A percentile compares a stretch with the other conserved stretches of the same genome.
phyloP scores from a whole-genome alignment of 768 basidiomycete genomes.

The Rubroboletus satanas region DNA sequence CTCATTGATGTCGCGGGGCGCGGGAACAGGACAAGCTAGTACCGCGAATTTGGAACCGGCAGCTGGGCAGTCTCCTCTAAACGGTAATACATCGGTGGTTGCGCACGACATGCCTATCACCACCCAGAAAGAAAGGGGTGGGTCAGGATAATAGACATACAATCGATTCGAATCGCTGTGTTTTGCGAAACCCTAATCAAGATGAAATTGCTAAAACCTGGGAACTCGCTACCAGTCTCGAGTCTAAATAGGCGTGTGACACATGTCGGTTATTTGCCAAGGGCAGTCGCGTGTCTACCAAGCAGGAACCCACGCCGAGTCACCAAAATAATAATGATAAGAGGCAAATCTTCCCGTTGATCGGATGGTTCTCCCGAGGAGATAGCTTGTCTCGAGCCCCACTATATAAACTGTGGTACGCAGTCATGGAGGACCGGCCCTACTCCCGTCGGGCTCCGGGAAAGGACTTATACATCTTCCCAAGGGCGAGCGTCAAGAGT shows the following conservation, averaged over 20 bases:
- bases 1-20: slow-evolving; percentile 55
- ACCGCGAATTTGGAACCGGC: slow-evolving; percentile 10
- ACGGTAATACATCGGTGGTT: slow-evolving; percentile 10
- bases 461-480: no score
- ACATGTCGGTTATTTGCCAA: not conserved
- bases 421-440: no score
- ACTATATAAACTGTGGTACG: not conserved
- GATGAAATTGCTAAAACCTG: slow-evolving; percentile 3
- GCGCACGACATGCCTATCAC: slow-evolving; percentile 4
- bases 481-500: no score
- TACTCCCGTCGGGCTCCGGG: no score
- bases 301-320: no score
- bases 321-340: not conserved
- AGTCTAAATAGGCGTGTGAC: not conserved
- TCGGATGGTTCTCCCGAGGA: not conserved
- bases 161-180: slow-evolving; percentile 5
- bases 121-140: slow-evolving; percentile 18
- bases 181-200: slow-evolving; percentile 8
- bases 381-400: not conserved
- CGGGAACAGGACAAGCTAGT: slow-evolving; percentile 22
- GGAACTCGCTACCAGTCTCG: not conserved
- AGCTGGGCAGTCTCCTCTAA: slow-evolving; percentile 14
- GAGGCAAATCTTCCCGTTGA: not conserved
- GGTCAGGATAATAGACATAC: slow-evolving; percentile 22
- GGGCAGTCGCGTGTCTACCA: no score